A percentile compares a stretch with the other conserved stretches of the same genome.
Conservation (phyloP, 2,329 filamentous ascomycete genomes). For the Scedosporium minutisporum region DNA sequence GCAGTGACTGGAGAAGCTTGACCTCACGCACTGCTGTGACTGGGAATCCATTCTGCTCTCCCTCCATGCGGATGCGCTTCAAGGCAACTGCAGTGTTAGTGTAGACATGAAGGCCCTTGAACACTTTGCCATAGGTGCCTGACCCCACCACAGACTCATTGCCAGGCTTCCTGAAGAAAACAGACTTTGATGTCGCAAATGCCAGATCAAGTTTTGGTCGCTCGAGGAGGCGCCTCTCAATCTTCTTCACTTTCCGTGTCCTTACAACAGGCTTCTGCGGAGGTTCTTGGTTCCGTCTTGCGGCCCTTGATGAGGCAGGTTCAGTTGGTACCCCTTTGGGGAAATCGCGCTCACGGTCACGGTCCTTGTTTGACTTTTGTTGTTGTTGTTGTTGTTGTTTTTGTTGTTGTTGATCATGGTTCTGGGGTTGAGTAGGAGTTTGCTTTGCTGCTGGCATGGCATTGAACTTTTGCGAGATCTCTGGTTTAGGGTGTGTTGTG, state of each 20-base stretch:
- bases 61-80: constrained; percentile 90
- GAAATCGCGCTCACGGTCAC: constrained; percentile 39
- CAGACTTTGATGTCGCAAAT: constrained; percentile 70
- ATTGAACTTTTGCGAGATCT: constrained; percentile 61
- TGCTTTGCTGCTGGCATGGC: constrained; percentile 43
- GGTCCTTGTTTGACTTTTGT: constrained; percentile 16
- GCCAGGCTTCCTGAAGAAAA: constrained; percentile 92
- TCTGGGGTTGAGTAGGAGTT: not conserved
- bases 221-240: constrained; percentile 60
- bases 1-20: constrained; percentile 79
- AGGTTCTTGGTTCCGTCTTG: constrained; percentile 7
- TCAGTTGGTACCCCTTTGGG: constrained; percentile 42
- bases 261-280: constrained; percentile 26
- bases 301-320: constrained; percentile 37
- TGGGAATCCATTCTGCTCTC: constrained; percentile 81
- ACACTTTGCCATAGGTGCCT: constrained; percentile 91
- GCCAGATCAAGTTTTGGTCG: constrained; percentile 63
- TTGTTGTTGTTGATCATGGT: not conserved
- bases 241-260: constrained; percentile 56
- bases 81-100: constrained; percentile 74
- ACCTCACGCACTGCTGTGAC: constrained; percentile 88
- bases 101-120: constrained; percentile 90
- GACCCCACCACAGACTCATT: constrained; percentile 95
- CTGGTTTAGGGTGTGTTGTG: constrained; percentile 49
- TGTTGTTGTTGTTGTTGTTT: constrained; percentile 14